Percentiles rank a stretch among this genome's conserved stretches.
Evolutionary conservation across 257 asterid species (phyloP).

Genomic region (Jacaranda mimosifolia): DNA sequence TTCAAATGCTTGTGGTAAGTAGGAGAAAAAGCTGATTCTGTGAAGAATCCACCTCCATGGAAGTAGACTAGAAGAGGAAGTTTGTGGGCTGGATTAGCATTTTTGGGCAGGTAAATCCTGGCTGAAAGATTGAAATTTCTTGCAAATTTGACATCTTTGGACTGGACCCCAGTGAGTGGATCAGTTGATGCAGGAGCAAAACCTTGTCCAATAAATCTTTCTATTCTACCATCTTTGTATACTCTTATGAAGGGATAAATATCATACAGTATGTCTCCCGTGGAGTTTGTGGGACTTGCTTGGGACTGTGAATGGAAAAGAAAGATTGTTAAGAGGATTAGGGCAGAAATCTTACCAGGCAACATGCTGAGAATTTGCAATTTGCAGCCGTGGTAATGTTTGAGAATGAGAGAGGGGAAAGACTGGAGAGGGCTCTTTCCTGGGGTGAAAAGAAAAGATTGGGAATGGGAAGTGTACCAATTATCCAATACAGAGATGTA

Average conservation of each 20-base stretch:
- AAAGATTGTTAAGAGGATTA: conserved; percentile 18
- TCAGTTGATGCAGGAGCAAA: conserved; percentile 38
- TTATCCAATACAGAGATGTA: no score
- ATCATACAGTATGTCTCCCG: conserved; percentile 41
- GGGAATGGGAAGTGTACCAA: background rate
- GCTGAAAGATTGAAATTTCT: conserved; percentile 28
- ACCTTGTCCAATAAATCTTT: conserved; percentile 46
- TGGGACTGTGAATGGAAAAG: background rate
- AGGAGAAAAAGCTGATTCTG: conserved; percentile 51
- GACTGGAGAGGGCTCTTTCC: background rate
- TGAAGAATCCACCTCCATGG: conserved; percentile 56
- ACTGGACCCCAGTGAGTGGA: conserved; percentile 40
- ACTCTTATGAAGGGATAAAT: conserved; percentile 48
- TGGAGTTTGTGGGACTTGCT: conserved; percentile 10
- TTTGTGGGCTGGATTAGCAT: background rate
- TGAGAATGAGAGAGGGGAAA: conserved; percentile 4
- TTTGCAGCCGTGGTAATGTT: background rate
- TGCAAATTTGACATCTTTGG: conserved; percentile 40
- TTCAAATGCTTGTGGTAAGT: conserved; percentile 46
- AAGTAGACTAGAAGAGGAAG: conserved; percentile 51
- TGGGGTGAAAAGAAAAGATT: background rate
- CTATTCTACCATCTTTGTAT: conserved; percentile 45
- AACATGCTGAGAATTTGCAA: background rate
- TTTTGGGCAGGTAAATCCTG: conserved; percentile 40
- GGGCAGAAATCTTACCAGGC: background rate